These are phyloP conservation scores for Trichoderma sp. DNA, from an alignment of 2,329 filamentous ascomycete species.

Conservation along the genomic window DNA sequence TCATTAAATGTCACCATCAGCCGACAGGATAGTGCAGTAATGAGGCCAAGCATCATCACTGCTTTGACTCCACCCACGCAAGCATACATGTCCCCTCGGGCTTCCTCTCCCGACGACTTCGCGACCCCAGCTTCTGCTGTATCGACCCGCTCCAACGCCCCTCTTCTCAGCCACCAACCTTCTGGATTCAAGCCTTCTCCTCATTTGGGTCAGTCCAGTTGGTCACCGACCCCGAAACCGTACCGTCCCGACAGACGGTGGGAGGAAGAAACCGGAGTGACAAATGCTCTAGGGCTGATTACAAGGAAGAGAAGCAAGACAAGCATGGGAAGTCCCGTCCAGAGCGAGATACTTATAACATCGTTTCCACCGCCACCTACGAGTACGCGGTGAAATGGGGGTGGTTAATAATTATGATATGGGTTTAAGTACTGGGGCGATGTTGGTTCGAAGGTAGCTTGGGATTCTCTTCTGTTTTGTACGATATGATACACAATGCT, in stretches of 20 bases:
- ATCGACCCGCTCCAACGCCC: slow-evolving; percentile 34
- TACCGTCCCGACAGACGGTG: background rate
- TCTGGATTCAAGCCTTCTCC: slow-evolving; percentile 27
- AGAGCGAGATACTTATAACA: slow-evolving; percentile 27
- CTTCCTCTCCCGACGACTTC: slow-evolving; percentile 24
- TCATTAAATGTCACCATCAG: background rate
- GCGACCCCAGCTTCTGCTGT: slow-evolving; percentile 34
- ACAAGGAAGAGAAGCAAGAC: slow-evolving; percentile 12
- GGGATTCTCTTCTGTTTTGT: background rate
- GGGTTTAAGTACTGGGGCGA: background rate
- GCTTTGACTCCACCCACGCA: slow-evolving; percentile 25
- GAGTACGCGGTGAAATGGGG: slow-evolving; percentile 22
- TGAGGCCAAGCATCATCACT: slow-evolving; percentile 23
- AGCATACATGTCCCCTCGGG: slow-evolving; percentile 2
- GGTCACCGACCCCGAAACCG: slow-evolving; percentile 8
- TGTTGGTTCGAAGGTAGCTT: background rate
- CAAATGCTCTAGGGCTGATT: background rate
- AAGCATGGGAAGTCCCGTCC: slow-evolving; percentile 5
- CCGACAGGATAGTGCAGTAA: background rate
- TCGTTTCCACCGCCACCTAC: slow-evolving; percentile 41
- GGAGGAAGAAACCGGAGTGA: slow-evolving; percentile 4
- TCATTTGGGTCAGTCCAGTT: slow-evolving; percentile 4
- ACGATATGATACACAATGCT: background rate
- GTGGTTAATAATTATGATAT: background rate
- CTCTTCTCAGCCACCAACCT: slow-evolving; percentile 31